Conservation (phyloP, 805 yeast genomes). For the Yamadazyma phyllophila region DNA sequence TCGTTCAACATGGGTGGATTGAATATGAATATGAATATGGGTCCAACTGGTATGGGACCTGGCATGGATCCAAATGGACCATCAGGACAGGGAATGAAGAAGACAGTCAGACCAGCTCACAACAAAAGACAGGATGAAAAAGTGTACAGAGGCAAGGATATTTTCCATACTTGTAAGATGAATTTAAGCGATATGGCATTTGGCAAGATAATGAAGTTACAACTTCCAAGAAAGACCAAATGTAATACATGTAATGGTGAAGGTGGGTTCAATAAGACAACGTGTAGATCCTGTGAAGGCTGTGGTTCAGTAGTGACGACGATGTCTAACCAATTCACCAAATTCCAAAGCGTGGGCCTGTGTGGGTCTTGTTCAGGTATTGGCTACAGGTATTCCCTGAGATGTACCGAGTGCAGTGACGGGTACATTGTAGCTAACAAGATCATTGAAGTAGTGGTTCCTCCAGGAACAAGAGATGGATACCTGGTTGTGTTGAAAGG, state of each 20-base stretch:
- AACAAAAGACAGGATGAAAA: slow-evolving; percentile 6
- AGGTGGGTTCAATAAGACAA: slow-evolving; percentile 44
- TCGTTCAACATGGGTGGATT: slow-evolving; percentile 4
- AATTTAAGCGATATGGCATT: slow-evolving; percentile 53
- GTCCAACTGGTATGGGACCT: slow-evolving; percentile 3
- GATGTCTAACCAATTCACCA: slow-evolving; percentile 41
- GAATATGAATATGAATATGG: slow-evolving; percentile 12
- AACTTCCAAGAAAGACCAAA: slow-evolving; percentile 47
- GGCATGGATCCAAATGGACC: not conserved
- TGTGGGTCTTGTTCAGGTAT: slow-evolving; percentile 37
- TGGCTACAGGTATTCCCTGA: slow-evolving; percentile 30
- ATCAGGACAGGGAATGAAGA: slow-evolving; percentile 13
- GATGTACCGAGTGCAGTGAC: slow-evolving; percentile 26
- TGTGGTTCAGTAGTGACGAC: slow-evolving; percentile 46
- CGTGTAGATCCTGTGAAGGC: slow-evolving; percentile 44
- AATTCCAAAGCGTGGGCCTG: slow-evolving; percentile 31
- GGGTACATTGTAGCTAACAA: slow-evolving; percentile 49
- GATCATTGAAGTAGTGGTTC: slow-evolving; percentile 50
- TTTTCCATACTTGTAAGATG: slow-evolving; percentile 53
- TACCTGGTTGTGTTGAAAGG: slow-evolving; percentile 53
- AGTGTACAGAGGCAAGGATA: slow-evolving; percentile 48
- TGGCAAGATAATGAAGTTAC: slow-evolving; percentile 57
- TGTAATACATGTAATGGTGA: slow-evolving; percentile 52
- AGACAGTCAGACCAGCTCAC: slow-evolving; percentile 22
- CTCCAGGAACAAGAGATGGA: slow-evolving; percentile 55